A percentile compares a stretch with the other conserved stretches of the same genome.
These are phyloP conservation scores for Teratosphaeriaceae sp. DNA, from an alignment of 2,329 filamentous ascomycete genomes.

Conservation along the genomic window DNA sequence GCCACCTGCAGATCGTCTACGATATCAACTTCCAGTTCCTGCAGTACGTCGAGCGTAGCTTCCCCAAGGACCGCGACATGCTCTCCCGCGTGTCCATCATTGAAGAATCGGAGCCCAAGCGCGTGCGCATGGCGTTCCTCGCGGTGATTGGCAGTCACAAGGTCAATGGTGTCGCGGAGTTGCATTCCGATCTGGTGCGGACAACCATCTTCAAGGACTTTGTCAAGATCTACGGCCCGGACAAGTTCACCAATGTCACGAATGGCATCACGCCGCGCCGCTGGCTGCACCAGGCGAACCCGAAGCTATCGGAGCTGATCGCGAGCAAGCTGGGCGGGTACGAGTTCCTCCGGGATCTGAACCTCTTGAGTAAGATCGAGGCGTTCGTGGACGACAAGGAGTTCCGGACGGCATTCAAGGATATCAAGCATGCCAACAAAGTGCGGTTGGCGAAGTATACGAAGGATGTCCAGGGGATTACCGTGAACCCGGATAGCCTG, in stretches of 20 bases:
- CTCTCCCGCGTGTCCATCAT: constrained; percentile 89
- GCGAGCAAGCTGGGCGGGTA: constrained; percentile 78
- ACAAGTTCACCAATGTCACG: constrained; percentile 98
- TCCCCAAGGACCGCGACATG: constrained; percentile 83
- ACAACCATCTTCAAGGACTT: constrained; percentile 99
- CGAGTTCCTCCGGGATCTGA: constrained; percentile 86
- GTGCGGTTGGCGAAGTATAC: constrained; percentile 87
- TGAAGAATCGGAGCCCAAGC: constrained; percentile 93
- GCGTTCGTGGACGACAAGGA: constrained; percentile 74
- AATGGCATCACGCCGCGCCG: constrained; percentile 94
- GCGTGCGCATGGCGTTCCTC: constrained; percentile 94
- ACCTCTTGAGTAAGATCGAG: constrained; percentile 78
- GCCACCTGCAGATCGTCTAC: constrained; percentile 93
- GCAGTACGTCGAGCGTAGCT: constrained; percentile 80
- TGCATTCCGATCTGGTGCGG: constrained; percentile 96
- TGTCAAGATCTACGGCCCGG: constrained; percentile 84
- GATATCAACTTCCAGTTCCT: constrained; percentile 96
- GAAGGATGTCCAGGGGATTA: constrained; percentile 69
- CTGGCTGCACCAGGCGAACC: constrained; percentile 97
- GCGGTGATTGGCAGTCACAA: constrained; percentile 98
- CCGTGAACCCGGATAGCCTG: constrained; percentile 77
- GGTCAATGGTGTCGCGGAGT: constrained; percentile 95
- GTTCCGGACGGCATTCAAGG: constrained; percentile 91
- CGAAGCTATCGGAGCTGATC: constrained; percentile 83
- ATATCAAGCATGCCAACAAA: constrained; percentile 97